Evolutionary conservation across 2,329 filamentous ascomycete genomes (phyloP).

Genomic region (Fusarium chaquense): DNA sequence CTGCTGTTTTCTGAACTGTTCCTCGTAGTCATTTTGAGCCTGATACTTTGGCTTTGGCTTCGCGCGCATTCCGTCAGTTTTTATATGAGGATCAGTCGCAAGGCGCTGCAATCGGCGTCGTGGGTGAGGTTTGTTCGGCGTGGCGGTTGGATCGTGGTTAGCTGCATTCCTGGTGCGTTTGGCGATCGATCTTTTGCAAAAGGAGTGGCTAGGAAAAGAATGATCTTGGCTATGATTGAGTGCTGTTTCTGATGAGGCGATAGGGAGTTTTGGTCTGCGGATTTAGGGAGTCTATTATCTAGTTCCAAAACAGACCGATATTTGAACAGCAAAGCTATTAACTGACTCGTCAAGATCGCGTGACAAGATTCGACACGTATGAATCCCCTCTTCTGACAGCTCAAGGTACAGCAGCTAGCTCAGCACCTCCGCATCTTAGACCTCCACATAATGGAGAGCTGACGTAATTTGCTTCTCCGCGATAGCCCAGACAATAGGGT

Average conservation of each 20-base stretch:
- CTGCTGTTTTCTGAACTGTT: constrained; percentile 29
- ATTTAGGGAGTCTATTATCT: constrained; percentile 35
- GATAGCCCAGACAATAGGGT: constrained; percentile 29
- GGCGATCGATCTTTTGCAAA: constrained; percentile 23
- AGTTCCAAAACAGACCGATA: constrained; percentile 35
- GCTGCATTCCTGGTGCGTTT: constrained; percentile 26
- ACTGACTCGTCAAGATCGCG: constrained; percentile 12
- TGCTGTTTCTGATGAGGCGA: constrained; percentile 40
- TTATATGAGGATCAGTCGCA: constrained; percentile 15
- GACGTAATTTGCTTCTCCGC: constrained; percentile 38
- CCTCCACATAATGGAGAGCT: constrained; percentile 37
- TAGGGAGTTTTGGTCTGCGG: constrained; percentile 42
- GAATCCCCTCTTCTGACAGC: constrained; percentile 27
- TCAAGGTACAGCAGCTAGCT: constrained; percentile 22
- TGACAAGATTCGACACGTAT: constrained; percentile 24
- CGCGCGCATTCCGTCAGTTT: constrained; percentile 6
- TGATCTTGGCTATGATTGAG: constrained; percentile 31
- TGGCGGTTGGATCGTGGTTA: constrained; percentile 21
- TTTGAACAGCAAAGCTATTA: constrained; percentile 6
- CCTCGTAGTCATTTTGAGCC: constrained; percentile 31
- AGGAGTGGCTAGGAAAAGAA: constrained; percentile 34
- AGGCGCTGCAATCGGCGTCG: constrained; percentile 2
- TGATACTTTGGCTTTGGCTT: constrained; percentile 18
- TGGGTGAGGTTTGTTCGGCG: constrained; percentile 14
- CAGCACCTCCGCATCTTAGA: constrained; percentile 28